Evolutionary conservation across 352 stramenopile genomes (phyloP), one percentile per base, ranked within the genome.

Genomic region (Thalassiosira livingstoniorum): DNA sequence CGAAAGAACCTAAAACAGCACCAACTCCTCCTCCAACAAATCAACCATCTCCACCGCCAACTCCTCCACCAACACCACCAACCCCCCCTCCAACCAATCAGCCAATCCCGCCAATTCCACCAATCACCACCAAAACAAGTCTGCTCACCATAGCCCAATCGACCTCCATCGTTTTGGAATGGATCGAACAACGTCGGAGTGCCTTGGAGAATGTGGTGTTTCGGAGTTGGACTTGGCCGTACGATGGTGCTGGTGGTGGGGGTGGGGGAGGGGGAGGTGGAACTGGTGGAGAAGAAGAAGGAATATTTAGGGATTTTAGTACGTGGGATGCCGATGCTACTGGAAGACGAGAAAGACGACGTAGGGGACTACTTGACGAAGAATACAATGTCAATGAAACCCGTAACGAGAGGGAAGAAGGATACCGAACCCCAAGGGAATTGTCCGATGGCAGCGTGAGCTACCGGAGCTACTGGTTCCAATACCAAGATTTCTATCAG

Each of bases 381-480:
- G 10, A 2, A 27, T 34, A 39, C 11, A 71, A 29, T 1, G 37
- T 31, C 2, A 53, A 39, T 2, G 57, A 65, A 47, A 34, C 57
- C 39, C 43, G 57, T 60, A 39, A 39, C 3, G 23, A 55, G 21
- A 32, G 53, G 13, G 2, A 55, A 39, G 61, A 69, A 18, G 53
- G 34, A 31, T 55, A 55, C n/a, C 2, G 23, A 5, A 39, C 53
- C 37, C 61, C 21, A 27, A 31, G 21, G 2, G 23, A 27, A 3
- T 4, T 3, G 7, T 23, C 76, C 13, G 37, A 25, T 4, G 76
- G 78, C 0, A 68, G 76, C 29, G 51, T 75, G 1, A 55, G 31
- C 0, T 83, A 83, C 31, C 57, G 67, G 18, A 71, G 47, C 21
- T 83, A 83, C 53, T 83, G 76, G 76, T 83, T 83, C 61, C 76